These are phyloP conservation scores for Camelina hispida DNA, from an alignment of 345 rosid species.

Conservation along the genomic window DNA sequence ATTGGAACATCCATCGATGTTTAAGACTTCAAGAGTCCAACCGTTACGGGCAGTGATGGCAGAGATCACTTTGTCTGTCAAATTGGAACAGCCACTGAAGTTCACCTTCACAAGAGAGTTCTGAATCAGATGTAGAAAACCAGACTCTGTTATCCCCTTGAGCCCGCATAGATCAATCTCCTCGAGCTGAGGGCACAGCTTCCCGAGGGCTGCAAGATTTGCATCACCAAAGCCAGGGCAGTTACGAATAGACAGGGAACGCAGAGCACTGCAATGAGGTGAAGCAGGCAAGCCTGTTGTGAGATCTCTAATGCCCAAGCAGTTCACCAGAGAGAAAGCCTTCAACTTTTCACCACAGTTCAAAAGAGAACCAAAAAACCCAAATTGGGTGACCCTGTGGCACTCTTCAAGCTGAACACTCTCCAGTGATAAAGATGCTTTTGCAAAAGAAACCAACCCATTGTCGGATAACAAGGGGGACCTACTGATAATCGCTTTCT, in stretches of 20 bases:
- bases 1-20: conserved; percentile 73
- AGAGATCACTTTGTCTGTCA: conserved; percentile 68
- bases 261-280: conserved; percentile 61
- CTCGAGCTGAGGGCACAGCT: conserved; percentile 75
- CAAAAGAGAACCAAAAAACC: conserved; percentile 74
- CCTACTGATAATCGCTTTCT: conserved; percentile 57
- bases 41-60: conserved; percentile 67
- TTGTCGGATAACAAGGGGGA: conserved; percentile 71
- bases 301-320: conserved; percentile 74
- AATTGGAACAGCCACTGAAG: conserved; percentile 69
- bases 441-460: conserved; percentile 78
- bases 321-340: conserved; percentile 67
- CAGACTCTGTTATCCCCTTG: conserved; percentile 70
- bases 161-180: conserved; percentile 73
- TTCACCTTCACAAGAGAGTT: conserved; percentile 75
- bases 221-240: conserved; percentile 91
- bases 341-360: conserved; percentile 75
- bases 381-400: conserved; percentile 90
- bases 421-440: conserved; percentile 69
- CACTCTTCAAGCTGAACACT: conserved; percentile 89
- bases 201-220: conserved; percentile 68
- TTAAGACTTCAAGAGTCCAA: conserved; percentile 72
- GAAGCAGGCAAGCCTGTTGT: conserved; percentile 45
- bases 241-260: conserved; percentile 63
- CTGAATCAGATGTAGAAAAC: conserved; percentile 64